Percentiles rank a stretch among this genome's conserved stretches.
Evolutionary conservation across 2,329 filamentous ascomycete species (phyloP).

Genomic region (Diaporthe humulicola): DNA sequence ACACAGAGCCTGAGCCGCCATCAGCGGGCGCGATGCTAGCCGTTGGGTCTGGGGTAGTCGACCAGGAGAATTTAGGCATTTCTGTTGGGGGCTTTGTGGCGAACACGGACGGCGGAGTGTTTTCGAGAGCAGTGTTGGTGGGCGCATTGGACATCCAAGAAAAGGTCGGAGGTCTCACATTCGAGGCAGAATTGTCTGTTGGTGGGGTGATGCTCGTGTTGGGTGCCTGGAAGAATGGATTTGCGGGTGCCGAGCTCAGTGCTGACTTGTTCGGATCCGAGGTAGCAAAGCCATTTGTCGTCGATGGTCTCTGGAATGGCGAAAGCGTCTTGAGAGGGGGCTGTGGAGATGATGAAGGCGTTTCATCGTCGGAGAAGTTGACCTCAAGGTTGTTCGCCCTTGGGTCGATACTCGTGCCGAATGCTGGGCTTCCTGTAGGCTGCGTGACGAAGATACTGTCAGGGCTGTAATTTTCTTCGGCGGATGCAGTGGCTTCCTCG

Average conservation of each 20-base stretch:
- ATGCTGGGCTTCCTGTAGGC: constrained; percentile 23
- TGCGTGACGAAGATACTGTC: constrained; percentile 47
- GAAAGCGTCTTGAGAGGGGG: constrained; percentile 19
- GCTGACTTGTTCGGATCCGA: background rate
- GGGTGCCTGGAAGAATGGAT: constrained; percentile 20
- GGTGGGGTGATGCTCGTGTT: background rate
- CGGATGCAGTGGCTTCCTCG: constrained; percentile 49
- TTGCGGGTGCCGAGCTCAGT: constrained; percentile 20
- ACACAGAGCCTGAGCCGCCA: constrained; percentile 10
- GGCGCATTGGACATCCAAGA: background rate
- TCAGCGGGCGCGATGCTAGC: background rate
- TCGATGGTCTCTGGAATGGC: constrained; percentile 21
- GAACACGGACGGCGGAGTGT: background rate
- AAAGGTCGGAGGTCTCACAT: background rate
- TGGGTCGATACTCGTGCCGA: background rate
- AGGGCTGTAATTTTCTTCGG: constrained; percentile 35
- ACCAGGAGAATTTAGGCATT: constrained; percentile 2
- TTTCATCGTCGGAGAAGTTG: constrained; percentile 35
- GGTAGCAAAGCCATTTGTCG: constrained; percentile 9
- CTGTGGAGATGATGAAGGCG: constrained; percentile 34
- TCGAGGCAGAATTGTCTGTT: background rate
- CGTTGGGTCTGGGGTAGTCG: constrained; percentile 19
- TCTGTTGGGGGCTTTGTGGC: constrained; percentile 3
- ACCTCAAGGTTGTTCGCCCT: constrained; percentile 11
- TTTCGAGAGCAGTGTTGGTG: background rate